phyloP scores from a whole-genome alignment of 2,329 filamentous ascomycete genomes.

The Calonectria hawksworthii region DNA sequence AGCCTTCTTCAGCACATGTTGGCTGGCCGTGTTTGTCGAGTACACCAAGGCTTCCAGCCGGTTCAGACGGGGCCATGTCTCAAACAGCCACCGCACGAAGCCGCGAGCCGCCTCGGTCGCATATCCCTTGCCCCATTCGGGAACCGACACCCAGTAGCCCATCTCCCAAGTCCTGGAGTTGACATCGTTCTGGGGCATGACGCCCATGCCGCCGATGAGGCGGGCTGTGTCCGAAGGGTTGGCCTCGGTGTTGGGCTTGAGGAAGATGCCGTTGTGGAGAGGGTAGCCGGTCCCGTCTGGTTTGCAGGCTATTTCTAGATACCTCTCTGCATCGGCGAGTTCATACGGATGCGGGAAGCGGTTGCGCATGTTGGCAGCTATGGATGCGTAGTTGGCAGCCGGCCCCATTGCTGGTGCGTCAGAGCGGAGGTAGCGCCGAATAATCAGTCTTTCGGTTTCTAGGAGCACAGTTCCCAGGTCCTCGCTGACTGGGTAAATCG shows the following conservation, averaged over 20 bases:
- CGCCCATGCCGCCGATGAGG: slow-evolving; percentile 58
- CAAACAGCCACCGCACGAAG: slow-evolving; percentile 61
- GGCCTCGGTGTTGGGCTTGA: slow-evolving; percentile 44
- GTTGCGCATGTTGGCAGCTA: slow-evolving; percentile 58
- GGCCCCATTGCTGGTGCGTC: slow-evolving; percentile 55
- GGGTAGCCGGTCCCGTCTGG: slow-evolving; percentile 41
- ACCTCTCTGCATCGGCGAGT: slow-evolving; percentile 54
- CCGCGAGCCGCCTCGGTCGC: slow-evolving; percentile 55
- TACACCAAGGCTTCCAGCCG: slow-evolving; percentile 58
- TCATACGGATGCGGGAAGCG: slow-evolving; percentile 63
- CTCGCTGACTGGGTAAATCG: slow-evolving; percentile 42
- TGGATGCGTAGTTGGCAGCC: slow-evolving; percentile 55
- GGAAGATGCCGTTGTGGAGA: slow-evolving; percentile 53
- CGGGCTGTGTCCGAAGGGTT: slow-evolving; percentile 44
- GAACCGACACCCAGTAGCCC: slow-evolving; percentile 62
- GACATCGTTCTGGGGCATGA: slow-evolving; percentile 53
- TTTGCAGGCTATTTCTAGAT: slow-evolving; percentile 46
- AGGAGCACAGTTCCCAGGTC: slow-evolving; percentile 48
- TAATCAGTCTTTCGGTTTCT: slow-evolving; percentile 52
- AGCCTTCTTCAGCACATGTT: slow-evolving; percentile 56
- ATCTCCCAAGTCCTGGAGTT: slow-evolving; percentile 61
- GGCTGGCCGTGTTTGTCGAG: slow-evolving; percentile 57
- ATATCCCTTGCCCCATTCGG: slow-evolving; percentile 62
- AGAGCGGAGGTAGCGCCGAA: slow-evolving; percentile 56
- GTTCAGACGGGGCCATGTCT: slow-evolving; percentile 54